Evolutionary conservation across 2,329 filamentous ascomycete genomes (phyloP).

Genomic region (Daldinia sp.): DNA sequence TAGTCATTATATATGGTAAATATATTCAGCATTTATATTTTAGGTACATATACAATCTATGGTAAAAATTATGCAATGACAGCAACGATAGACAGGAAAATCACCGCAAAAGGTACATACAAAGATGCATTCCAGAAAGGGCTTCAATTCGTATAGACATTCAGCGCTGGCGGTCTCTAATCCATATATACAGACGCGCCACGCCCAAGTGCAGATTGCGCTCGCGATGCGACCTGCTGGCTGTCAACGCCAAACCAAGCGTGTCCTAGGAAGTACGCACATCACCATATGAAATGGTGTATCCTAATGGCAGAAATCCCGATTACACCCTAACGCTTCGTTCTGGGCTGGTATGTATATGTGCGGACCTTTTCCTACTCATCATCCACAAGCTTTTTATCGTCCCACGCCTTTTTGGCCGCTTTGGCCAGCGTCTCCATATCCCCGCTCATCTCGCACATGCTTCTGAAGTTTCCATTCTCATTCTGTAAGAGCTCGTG

Average conservation of each 20-base stretch:
- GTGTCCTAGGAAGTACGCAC: constrained; percentile 14
- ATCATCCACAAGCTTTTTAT: constrained; percentile 56
- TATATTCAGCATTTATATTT: constrained; percentile 1
- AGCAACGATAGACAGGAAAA: neutral
- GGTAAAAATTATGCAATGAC: neutral
- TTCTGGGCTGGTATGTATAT: constrained; percentile 7
- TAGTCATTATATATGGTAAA: neutral
- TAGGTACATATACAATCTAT: constrained; percentile 7
- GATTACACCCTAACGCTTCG: neutral
- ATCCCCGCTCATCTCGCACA: constrained; percentile 75
- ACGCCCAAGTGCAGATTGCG: neutral
- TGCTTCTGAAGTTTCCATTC: constrained; percentile 71
- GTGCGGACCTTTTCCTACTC: constrained; percentile 46
- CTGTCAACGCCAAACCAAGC: constrained; percentile 2
- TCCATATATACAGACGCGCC: constrained; percentile 31
- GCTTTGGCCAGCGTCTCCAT: constrained; percentile 63
- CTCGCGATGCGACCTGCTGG: neutral
- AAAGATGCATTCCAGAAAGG: constrained; percentile 1
- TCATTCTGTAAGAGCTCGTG: constrained; percentile 81
- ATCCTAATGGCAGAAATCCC: constrained; percentile 3
- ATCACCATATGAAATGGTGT: constrained; percentile 10
- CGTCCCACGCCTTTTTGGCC: constrained; percentile 65
- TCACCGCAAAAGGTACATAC: neutral
- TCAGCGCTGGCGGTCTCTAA: constrained; percentile 14
- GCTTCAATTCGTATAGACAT: constrained; percentile 28